Evolutionary conservation across 352 stramenopile species (phyloP), one percentile per base, ranked within the genome.

Genomic region (Phytophthora chlamydospora): DNA sequence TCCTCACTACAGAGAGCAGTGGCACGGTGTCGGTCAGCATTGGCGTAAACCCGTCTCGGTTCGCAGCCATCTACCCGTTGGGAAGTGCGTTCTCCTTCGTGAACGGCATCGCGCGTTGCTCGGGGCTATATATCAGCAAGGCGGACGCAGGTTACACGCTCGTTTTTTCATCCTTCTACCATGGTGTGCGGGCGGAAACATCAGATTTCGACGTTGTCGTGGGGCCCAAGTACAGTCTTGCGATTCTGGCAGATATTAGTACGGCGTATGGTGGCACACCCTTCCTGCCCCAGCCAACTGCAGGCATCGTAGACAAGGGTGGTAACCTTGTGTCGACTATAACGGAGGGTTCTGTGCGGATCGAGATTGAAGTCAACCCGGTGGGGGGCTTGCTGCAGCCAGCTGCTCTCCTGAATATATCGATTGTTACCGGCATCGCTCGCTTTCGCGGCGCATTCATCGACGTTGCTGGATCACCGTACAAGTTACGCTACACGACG

Each of bases 281-380:
- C 0, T 95, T 97, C 55, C 66, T 79, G 17, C 88, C 88, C 1
- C 88, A 96, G 50, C 88, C 89, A 7, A 66, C 70, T n/a, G 80
- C 80, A 2, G 82, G 68, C 17, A 78, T 97, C 14, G 86, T 97
- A 6, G 88, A 97, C 53, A 78, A 74, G 47, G 87, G 87, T 19
- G 87, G 84, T 2, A 94, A 96, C 55, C 44, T 82, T 13, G 83
- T 94, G 29, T 54, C 59, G 2, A 46, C 55, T 10, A 52, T 77
- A 21, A 88, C 60, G 19, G 56, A 77, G 17, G 84, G 84, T 12
- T 85, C 69, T 0, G 73, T 90, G 19, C 80, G 78, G 0, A 62
- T 96, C 21, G 71, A 80, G 47, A 92, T 96, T 38, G 50, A 86
- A 50, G 77, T 77, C 35, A 96, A 93, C 50, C 81, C 83, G 0